phyloP scores from a whole-genome alignment of 805 yeast species.

The Nakazawaea pomicola region DNA sequence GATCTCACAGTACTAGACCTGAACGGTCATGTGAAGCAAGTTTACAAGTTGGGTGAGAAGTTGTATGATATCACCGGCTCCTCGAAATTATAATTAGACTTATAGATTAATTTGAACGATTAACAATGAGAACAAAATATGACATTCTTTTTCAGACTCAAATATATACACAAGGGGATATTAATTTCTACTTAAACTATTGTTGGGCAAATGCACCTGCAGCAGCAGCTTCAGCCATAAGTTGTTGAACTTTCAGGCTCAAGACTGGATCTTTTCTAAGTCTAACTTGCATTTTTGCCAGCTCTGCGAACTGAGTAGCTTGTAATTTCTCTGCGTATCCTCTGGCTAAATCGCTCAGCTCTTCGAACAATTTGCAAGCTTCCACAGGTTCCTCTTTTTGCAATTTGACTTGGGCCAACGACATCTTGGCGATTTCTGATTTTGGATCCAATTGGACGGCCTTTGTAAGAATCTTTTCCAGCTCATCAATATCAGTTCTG shows the following conservation, averaged over 20 bases:
- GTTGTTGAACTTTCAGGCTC: constrained; percentile 57
- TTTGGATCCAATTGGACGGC: constrained; percentile 85
- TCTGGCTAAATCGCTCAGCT: constrained; percentile 78
- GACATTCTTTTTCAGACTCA: too few relatives aligned
- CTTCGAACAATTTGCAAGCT: constrained; percentile 78
- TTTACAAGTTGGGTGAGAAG: constrained; percentile 45
- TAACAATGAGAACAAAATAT: too few relatives aligned
- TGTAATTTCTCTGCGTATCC: constrained; percentile 81
- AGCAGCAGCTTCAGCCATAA: constrained; percentile 32
- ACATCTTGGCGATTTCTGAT: constrained; percentile 82
- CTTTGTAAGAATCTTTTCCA: constrained; percentile 59
- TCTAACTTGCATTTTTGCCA: constrained; percentile 82
- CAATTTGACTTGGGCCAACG: constrained; percentile 87
- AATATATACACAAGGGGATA: constrained; percentile 4
- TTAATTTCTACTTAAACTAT: too few relatives aligned
- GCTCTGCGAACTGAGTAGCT: constrained; percentile 88
- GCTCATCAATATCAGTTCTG: constrained; percentile 49
- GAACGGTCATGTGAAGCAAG: constrained; percentile 38
- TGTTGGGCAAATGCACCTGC: constrained; percentile 19
- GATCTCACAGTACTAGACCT: constrained; percentile 44
- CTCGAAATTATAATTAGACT: background rate
- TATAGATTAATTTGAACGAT: too few relatives aligned
- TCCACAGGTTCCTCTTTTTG: constrained; percentile 79
- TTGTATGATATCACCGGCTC: constrained; percentile 15
- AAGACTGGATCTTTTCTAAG: constrained; percentile 66